These are phyloP conservation scores for Hypoxylon fuscum DNA, from an alignment of 495 filamentous ascomycete genomes.

Conservation along the genomic window DNA sequence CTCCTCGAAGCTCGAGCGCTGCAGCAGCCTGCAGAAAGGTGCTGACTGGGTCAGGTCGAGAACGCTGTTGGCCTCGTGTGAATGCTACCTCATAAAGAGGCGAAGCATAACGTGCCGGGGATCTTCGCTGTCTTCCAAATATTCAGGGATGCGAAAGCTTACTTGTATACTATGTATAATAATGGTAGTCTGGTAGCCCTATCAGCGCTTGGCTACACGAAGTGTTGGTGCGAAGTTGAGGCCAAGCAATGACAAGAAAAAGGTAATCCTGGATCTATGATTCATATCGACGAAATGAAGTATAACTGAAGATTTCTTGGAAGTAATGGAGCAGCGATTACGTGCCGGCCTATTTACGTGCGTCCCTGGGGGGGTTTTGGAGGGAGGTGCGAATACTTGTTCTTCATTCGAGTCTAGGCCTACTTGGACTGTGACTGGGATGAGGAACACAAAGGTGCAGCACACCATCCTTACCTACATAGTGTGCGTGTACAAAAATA, in stretches of 20 bases:
- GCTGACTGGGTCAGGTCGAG: not conserved
- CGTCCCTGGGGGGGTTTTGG: not conserved
- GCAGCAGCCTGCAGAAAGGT: slow-evolving; percentile 3
- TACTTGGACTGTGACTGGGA: slow-evolving; percentile 27
- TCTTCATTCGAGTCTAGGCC: slow-evolving; percentile 27
- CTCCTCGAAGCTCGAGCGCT: slow-evolving; percentile 1
- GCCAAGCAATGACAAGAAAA: not conserved
- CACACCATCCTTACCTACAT: no score
- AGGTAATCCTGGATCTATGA: slow-evolving; percentile 1
- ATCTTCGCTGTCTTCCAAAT: no score
- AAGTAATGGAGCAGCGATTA: no score
- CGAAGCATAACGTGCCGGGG: slow-evolving; percentile 32
- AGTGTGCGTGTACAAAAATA: no score
- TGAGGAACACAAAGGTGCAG: slow-evolving; percentile 25
- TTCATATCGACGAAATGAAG: slow-evolving; percentile 11
- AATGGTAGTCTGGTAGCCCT: slow-evolving; percentile 28
- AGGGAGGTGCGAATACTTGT: slow-evolving; percentile 7
- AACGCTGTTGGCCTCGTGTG: slow-evolving; percentile 14
- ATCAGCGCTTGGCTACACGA: slow-evolving; percentile 11
- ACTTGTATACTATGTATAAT: not conserved
- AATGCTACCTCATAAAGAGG: slow-evolving; percentile 22
- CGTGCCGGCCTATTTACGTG: not conserved
- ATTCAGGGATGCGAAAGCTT: slow-evolving; percentile 19
- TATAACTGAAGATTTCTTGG: not conserved
- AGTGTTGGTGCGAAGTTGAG: not conserved